These are phyloP conservation scores for Candida wancherniae DNA, from an alignment of 805 yeast genomes.

Conservation along the genomic window DNA sequence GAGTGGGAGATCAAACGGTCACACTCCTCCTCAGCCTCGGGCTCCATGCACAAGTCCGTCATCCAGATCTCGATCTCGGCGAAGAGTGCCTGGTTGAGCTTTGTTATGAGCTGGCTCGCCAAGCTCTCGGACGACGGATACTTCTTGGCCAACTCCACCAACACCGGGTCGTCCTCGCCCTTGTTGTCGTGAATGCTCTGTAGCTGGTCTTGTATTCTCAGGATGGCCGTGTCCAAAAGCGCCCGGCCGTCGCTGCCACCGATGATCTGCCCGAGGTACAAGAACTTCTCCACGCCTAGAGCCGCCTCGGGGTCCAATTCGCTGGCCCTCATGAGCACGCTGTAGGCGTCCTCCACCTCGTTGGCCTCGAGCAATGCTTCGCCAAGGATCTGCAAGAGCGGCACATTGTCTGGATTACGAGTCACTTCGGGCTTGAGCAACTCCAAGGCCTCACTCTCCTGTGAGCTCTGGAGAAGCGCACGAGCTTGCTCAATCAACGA, in stretches of 20 bases:
- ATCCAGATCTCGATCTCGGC: conserved; percentile 93
- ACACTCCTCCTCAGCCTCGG: conserved; percentile 78
- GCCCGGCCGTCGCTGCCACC: conserved; percentile 76
- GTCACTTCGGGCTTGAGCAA: conserved; percentile 37
- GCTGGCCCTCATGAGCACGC: conserved; percentile 54
- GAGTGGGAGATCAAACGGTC: conserved; percentile 65
- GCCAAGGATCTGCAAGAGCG: conserved; percentile 58
- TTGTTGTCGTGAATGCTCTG: conserved; percentile 27
- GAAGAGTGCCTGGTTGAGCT: conserved; percentile 71
- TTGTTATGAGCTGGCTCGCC: conserved; percentile 41
- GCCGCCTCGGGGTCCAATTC: conserved; percentile 64
- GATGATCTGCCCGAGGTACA: conserved; percentile 84
- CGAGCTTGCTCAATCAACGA: conserved; percentile 33
- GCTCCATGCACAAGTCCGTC: conserved; percentile 96
- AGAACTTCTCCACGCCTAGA: conserved; percentile 73
- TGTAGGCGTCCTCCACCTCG: conserved; percentile 73
- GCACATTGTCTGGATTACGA: conserved; percentile 31
- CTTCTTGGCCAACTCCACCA: conserved; percentile 22
- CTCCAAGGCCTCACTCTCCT: conserved; percentile 52
- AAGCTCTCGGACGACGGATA: conserved; percentile 22
- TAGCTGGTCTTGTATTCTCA: conserved; percentile 36
- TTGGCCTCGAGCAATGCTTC: conserved; percentile 79
- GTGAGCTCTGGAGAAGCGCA: conserved; percentile 41
- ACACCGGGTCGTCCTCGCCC: conserved; percentile 20
- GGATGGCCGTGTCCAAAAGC: conserved; percentile 59